Evolutionary conservation across 306 rosid genomes (phyloP), one percentile per base, ranked within the genome.

Genomic region (Alnus rubra): DNA sequence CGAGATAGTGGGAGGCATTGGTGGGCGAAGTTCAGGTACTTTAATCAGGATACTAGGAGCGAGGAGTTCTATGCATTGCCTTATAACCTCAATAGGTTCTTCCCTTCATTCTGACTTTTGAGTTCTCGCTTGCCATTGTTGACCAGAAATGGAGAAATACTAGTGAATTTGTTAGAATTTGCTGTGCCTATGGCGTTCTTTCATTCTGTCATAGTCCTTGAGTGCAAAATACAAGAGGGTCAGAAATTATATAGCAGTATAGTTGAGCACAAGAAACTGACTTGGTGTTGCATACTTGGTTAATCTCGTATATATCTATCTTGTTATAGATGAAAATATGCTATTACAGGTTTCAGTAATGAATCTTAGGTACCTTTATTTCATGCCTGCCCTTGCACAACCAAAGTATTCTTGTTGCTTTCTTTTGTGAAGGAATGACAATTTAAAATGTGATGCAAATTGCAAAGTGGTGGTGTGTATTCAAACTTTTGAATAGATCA

Each of bases 1-100:
- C 84, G 89, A 16, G 97, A 92, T 87, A 88, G 97, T 58, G 97
- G 98, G 31, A 86, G 95, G 55, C 98, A 92, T 71, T 92, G 96
- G 97, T 95, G 97, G 97, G 96, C 44, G 53, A 91, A 86, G 75
- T 95, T 89, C 85, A 85, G 84, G 85, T 60, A 69, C 63, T 94
- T 23, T 69, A 71, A 79, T 44, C 65, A 78, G 16, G 97, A 94
- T 59, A 62, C 37, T 1, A 92, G 97, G 69, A 94, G 85, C 51
- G 91, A 86, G 45, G 96, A 92, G 52, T 92, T 92, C 75, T 94
- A 92, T 82, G 80, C 89, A 14, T 83, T 94, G 81, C 96, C 96
- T 54, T 71, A 76, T 72, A 90, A 84, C 45, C 92, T 94, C 1
- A 76, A 73, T 67, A 85, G 87, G 85, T 88, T 87, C 82, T 94